phyloP scores from a whole-genome alignment of 345 rosid genomes.

The Populus pruinosa region DNA sequence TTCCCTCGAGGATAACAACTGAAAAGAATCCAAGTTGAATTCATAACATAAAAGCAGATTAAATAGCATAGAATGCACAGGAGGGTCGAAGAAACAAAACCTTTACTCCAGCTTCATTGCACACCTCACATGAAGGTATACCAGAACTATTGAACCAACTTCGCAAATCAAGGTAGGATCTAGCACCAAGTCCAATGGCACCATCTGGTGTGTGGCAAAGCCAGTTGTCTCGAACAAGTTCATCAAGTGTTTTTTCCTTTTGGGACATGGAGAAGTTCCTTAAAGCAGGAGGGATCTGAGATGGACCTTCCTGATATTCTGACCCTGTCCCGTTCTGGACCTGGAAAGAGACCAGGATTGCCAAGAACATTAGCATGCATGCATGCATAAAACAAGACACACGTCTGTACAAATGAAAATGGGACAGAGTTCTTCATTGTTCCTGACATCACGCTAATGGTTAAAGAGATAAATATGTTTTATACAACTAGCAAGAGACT shows the following conservation, averaged over 20 bases:
- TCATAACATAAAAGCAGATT: not conserved
- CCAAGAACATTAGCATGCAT: constrained; percentile 1
- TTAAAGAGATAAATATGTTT: not conserved
- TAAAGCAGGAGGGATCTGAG: constrained; percentile 58
- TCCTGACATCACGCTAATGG: not conserved
- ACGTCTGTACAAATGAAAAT: not conserved
- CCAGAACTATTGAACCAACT: constrained; percentile 72
- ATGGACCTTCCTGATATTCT: constrained; percentile 37
- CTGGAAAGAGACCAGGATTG: constrained; percentile 32
- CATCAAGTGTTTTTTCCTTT: constrained; percentile 73
- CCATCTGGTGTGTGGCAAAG: constrained; percentile 55
- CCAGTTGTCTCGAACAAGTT: constrained; percentile 76
- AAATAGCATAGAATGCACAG: not conserved
- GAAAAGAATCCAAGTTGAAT: not conserved
- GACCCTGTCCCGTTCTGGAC: constrained; percentile 36
- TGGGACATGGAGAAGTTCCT: constrained; percentile 78
- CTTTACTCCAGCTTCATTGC: constrained; percentile 92
- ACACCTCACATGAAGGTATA: constrained; percentile 75
- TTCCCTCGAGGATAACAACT: not conserved
- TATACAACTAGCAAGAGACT: not conserved
- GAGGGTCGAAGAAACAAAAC: constrained; percentile 29
- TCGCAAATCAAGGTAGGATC: constrained; percentile 81
- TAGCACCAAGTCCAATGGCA: constrained; percentile 69
- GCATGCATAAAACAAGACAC: not conserved
- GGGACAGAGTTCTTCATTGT: not conserved